Conservation (phyloP, 306 rosid genomes). For the Quercus aquifolioides region DNA sequence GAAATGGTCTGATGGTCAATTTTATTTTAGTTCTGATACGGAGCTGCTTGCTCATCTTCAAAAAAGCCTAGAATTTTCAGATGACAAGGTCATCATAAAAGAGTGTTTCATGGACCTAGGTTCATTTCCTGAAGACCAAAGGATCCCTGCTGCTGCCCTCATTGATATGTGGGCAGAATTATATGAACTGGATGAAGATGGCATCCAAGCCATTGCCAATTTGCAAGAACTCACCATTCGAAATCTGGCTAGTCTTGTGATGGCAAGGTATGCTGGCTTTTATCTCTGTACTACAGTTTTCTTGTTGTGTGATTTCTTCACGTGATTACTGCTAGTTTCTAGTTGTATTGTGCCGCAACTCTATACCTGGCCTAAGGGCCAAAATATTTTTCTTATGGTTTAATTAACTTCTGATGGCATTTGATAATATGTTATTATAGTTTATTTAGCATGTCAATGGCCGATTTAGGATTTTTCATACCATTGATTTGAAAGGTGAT, state of each 20-base stretch:
- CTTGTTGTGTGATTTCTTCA: background rate
- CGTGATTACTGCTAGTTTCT: too few species aligned
- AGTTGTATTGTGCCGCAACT: too few species aligned
- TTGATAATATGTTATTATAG: too few species aligned
- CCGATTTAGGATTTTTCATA: too few species aligned
- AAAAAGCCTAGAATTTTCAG: constrained; percentile 43
- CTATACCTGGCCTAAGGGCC: too few species aligned
- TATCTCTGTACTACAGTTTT: background rate
- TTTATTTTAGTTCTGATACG: constrained; percentile 33
- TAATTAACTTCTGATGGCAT: too few species aligned
- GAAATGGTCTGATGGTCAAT: constrained; percentile 35
- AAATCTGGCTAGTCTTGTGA: constrained; percentile 41
- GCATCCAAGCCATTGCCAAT: constrained; percentile 21
- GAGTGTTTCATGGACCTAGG: constrained; percentile 77
- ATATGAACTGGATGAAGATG: constrained; percentile 41
- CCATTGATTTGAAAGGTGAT: too few species aligned
- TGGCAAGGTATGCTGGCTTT: constrained; percentile 45
- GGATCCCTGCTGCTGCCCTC: constrained; percentile 43
- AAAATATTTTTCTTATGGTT: too few species aligned
- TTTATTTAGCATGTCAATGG: too few species aligned
- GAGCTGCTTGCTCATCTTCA: constrained; percentile 37
- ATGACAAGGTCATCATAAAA: constrained; percentile 27
- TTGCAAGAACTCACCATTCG: constrained; percentile 24
- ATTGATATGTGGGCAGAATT: constrained; percentile 55
- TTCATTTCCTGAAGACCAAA: constrained; percentile 61